Conservation (phyloP, 1,284 basidiomycete species). For the Malassezia restricta region DNA sequence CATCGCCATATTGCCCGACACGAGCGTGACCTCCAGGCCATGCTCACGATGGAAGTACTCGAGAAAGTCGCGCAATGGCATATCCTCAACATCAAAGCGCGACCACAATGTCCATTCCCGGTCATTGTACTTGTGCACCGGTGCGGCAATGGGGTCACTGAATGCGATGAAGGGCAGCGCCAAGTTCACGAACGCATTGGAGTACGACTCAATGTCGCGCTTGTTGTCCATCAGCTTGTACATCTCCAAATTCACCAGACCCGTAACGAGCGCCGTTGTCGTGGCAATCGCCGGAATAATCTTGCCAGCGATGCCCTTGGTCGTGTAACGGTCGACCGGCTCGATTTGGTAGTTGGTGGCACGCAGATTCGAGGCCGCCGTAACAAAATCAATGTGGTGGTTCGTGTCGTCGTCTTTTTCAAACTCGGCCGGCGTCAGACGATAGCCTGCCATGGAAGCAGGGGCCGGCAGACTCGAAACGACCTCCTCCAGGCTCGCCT, state of each 20-base stretch:
- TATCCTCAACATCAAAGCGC: constrained; percentile 75
- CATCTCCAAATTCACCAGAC: constrained; percentile 87
- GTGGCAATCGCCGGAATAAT: constrained; percentile 99
- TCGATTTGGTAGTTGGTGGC: constrained; percentile 90
- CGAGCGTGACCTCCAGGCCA: constrained; percentile 83
- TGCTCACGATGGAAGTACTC: constrained; percentile 73
- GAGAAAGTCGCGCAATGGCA: constrained; percentile 75
- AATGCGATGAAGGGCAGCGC: constrained; percentile 98
- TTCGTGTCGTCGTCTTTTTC: constrained; percentile 99
- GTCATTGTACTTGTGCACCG: constrained; percentile 48
- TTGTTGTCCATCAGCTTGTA: constrained; percentile 92
- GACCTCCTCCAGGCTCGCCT: constrained; percentile 32
- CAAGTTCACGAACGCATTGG: constrained; percentile 89
- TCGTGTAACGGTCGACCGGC: constrained; percentile 77
- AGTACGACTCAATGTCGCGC: constrained; percentile 82
- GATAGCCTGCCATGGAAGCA: constrained; percentile 74
- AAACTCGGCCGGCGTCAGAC: constrained; percentile 86
- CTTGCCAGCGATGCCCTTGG: constrained; percentile 98
- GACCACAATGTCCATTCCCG: constrained; percentile 98
- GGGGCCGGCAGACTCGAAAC: constrained; percentile 36
- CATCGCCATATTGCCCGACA: constrained; percentile 94
- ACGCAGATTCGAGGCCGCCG: constrained; percentile 89
- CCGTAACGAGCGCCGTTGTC: constrained; percentile 87
- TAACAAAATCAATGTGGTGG: constrained; percentile 98
- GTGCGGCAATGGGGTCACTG: constrained; percentile 89